A percentile compares a stretch with the other conserved stretches of the same genome.
Conservation (phyloP, 352 stramenopile species). For the Globisporangium alternatum region DNA sequence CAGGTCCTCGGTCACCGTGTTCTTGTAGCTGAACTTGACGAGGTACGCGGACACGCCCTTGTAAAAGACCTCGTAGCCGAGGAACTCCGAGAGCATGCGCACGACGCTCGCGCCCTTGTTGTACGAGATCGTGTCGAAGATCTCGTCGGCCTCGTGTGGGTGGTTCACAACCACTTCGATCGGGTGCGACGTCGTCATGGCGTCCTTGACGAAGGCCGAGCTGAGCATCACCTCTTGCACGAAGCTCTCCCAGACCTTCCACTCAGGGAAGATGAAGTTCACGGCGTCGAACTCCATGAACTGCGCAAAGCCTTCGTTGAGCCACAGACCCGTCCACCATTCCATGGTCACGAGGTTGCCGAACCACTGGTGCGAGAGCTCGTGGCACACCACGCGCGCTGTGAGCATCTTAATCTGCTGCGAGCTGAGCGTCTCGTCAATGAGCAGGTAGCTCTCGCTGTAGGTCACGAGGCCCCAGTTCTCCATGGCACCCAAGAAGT, state of each 20-base stretch:
- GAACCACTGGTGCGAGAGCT: conserved; percentile 97
- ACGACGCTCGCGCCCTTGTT: conserved; percentile 87
- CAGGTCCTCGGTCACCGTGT: conserved; percentile 95
- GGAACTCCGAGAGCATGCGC: conserved; percentile 71
- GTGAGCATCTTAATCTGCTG: conserved; percentile 68
- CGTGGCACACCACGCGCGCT: conserved; percentile 95
- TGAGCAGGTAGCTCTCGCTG: conserved; percentile 89
- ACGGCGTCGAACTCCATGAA: conserved; percentile 96
- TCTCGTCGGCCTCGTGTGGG: conserved; percentile 94
- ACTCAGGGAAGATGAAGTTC: conserved; percentile 92
- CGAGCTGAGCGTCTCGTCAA: conserved; percentile 65
- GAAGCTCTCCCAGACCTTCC: conserved; percentile 96
- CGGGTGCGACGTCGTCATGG: conserved; percentile 88
- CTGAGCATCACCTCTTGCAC: conserved; percentile 68
- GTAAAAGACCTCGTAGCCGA: conserved; percentile 69
- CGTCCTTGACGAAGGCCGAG: conserved; percentile 91
- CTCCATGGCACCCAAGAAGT: conserved; percentile 96
- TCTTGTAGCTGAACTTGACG: conserved; percentile 91
- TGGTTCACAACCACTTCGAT: conserved; percentile 94
- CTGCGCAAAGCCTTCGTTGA: conserved; percentile 98
- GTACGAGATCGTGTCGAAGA: conserved; percentile 98
- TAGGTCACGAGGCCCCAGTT: conserved; percentile 96
- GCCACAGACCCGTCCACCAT: conserved; percentile 94
- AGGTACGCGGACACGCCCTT: conserved; percentile 93
- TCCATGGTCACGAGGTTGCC: conserved; percentile 99